Base-by-base conservation (phyloP, 495 filamentous ascomycete genomes). In the Penicillium fimorum region DNA sequence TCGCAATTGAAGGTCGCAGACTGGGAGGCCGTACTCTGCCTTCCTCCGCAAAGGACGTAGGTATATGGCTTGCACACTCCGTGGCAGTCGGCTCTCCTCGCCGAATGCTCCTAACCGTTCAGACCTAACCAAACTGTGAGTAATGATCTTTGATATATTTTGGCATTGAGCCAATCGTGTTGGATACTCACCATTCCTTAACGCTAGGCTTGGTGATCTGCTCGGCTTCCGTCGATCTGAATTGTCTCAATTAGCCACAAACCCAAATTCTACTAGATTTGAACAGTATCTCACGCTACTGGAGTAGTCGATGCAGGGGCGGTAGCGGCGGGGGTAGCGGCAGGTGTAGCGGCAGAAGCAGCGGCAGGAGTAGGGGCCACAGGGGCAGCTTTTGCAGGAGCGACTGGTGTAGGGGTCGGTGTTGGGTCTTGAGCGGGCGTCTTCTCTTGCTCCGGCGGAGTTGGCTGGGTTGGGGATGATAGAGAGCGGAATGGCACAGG, bases 1-100 rank as follows among this genome's bases (percentile, higher is more conserved):
- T 59, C 94, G 89, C 49, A 98, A 76, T 69, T 97, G 94, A 50
- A 98, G 85, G 66, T 96, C 86, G 74, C 92, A 96, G 42, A 87
- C 81, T 18, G 91, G 91, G 20, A 95, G 78, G 33, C 90, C 90
- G 62, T 90, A 84, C 60, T 85, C 66, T 38, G 89, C 77, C 55
- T 74, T 73, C 57, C 90, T 88, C 55, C 89, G 89, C 30, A 97
- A 84, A 6, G 94, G 94, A 53, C 87, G 81, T 44, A 96, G 80
- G 70, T 95, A 95, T 33, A 95, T 70, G 12, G 92, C 87, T 79
- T 96, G 90, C 49, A 96, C 85, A 47, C 82, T 84, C 61, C 87
- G 78, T 47, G 90, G 89, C 32, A 87, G 73, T 64, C 88, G 85
- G 55, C 79, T 69, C 3, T 77, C 65, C 18, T 67, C 45, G 22